phyloP scores from a whole-genome alignment of 768 basidiomycete genomes.

The Termitomyces sp. region DNA sequence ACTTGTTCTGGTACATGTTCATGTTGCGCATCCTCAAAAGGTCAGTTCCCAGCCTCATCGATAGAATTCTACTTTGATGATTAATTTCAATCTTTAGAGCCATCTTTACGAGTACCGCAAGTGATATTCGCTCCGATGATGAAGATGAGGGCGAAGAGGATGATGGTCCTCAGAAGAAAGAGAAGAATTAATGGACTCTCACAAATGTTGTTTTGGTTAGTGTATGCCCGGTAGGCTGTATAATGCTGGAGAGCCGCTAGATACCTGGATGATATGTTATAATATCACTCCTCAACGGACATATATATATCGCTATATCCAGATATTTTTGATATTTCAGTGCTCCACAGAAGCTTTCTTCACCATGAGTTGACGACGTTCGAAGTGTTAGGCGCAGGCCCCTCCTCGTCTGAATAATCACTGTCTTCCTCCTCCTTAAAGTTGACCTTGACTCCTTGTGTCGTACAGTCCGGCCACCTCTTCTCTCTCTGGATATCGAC shows the following conservation, averaged over 20 bases:
- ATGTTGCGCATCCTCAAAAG: conserved; percentile 75
- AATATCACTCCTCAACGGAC: background rate
- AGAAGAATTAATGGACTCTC: background rate
- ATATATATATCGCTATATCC: background rate
- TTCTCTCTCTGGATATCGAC: conserved; percentile 75
- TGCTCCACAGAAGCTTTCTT: too few relatives aligned
- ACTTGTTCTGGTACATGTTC: conserved; percentile 91
- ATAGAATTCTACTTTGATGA: background rate
- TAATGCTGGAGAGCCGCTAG: background rate
- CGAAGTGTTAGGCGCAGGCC: conserved; percentile 23
- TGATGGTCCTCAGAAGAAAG: background rate
- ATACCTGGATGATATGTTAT: background rate
- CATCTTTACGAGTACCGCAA: conserved; percentile 22
- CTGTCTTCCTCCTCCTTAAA: conserved; percentile 64
- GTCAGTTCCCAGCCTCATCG: conserved; percentile 38
- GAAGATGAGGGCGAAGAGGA: conserved; percentile 3
- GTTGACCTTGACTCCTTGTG: conserved; percentile 48
- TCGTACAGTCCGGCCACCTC: conserved; percentile 71
- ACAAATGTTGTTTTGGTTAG: background rate
- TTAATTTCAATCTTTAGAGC: conserved; percentile 41
- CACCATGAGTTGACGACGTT: conserved; percentile 12
- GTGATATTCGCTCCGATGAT: conserved; percentile 4
- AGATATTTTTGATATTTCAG: too few relatives aligned
- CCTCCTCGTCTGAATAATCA: conserved; percentile 45
- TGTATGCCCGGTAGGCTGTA: background rate